A percentile compares a stretch with the other conserved stretches of the same genome.
These are phyloP conservation scores for Acanthamoeba sp. DNA, from an alignment of 208 protist species.

Conservation along the genomic window DNA sequence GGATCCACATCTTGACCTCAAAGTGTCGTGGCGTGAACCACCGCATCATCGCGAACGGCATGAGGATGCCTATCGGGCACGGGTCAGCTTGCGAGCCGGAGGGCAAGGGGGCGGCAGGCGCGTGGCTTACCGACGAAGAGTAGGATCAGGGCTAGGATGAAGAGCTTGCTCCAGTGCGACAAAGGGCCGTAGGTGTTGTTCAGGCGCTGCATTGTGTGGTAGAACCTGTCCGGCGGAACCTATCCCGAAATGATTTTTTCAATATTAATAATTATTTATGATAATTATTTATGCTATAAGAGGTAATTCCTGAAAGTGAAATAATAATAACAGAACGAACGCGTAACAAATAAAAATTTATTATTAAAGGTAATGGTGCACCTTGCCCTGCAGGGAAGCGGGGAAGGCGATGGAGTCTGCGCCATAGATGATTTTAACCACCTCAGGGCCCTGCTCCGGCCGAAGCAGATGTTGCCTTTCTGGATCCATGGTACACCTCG, in stretches of 20 bases:
- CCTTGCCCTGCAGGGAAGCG: background rate
- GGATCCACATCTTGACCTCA: slow-evolving; percentile 32
- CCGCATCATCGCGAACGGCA: slow-evolving; percentile 32
- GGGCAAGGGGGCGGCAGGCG: background rate
- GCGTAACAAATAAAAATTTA: background rate
- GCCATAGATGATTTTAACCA: background rate
- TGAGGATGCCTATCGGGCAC: background rate
- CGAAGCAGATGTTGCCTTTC: background rate
- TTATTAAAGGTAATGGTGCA: background rate
- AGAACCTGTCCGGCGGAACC: slow-evolving; percentile 49
- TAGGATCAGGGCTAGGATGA: background rate
- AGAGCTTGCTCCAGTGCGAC: background rate
- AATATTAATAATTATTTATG: background rate
- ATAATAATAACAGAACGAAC: background rate
- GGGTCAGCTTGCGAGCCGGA: no score
- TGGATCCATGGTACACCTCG: slow-evolving; percentile 3
- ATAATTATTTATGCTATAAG: background rate
- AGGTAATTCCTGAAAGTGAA: background rate
- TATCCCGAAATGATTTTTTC: background rate
- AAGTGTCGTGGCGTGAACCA: slow-evolving; percentile 52
- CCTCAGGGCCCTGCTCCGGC: background rate
- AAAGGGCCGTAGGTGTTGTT: background rate
- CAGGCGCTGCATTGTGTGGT: slow-evolving; percentile 17
- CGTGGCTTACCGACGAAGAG: background rate
- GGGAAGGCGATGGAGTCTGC: background rate